Percentiles rank a stretch among this genome's conserved stretches.
These are phyloP conservation scores for Chamaecyparis obtusa DNA, from an alignment of 75 land plant genomes.

Conservation along the genomic window DNA sequence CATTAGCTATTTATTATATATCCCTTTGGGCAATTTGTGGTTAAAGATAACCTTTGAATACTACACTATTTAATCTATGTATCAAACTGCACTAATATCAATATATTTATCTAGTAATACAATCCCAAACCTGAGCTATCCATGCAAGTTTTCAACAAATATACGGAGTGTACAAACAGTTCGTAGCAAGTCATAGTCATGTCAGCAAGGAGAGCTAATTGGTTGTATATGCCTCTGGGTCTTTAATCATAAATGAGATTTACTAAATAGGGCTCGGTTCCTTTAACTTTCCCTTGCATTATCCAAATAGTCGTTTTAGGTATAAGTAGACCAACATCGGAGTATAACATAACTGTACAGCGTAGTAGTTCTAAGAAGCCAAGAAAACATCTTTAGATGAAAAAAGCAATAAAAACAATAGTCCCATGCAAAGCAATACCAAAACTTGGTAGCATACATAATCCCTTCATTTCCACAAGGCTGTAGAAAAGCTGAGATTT, in stretches of 20 bases:
- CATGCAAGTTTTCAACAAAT: neutral
- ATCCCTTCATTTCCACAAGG: neutral
- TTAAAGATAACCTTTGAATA: neutral
- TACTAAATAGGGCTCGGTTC: neutral
- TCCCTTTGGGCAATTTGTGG: neutral
- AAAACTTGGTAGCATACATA: neutral
- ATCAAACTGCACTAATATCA: neutral
- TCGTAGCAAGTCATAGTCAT: neutral
- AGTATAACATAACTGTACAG: neutral
- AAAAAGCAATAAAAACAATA: no score
- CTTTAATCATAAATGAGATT: neutral
- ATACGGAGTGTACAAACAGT: neutral
- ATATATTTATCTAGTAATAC: no score
- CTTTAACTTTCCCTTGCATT: neutral
- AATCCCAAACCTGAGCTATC: neutral
- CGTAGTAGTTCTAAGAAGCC: neutral
- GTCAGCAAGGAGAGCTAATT: neutral
- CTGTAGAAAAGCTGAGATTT: neutral
- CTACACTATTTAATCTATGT: neutral
- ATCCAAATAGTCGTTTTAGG: neutral
- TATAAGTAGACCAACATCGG: neutral
- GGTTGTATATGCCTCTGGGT: neutral
- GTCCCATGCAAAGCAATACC: neutral
- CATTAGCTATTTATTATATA: neutral
- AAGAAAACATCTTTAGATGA: no score